Base-by-base conservation (phyloP, 306 rosid species). In the Calophaca sinica region DNA sequence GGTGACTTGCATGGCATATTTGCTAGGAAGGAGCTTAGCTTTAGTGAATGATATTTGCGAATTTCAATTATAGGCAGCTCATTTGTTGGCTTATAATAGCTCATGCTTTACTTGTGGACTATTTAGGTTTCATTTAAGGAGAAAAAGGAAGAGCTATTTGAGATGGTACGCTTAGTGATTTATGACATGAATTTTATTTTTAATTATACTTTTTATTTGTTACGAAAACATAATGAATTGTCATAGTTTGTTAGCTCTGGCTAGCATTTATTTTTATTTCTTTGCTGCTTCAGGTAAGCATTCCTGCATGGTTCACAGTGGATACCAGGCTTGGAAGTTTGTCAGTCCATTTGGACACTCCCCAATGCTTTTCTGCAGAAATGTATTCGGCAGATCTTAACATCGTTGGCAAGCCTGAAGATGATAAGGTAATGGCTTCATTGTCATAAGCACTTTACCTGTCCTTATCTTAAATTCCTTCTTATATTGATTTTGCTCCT, bases 241-340 rank as follows among this genome's bases (percentile, higher is more conserved):
- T 55, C 29, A 61, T 73, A 50, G 35, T 74, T 81, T 57, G 62
- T 80, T 51, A 63, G 68, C 66, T 53, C 28, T 41, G 62, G 72
- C 80, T 32, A 64, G 58, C 45, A 65, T 83, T 78, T 62, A 49
- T 75, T 75, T 69, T 75, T 78, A 64, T 63, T 79, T 32, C 15
- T 62, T 71, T 66, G 64, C 60, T 85, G 75, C 79, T 84, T 80
- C 91, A 96, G 99, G 98, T 96, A 68, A 96, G 98, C 79, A 92
- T 96, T 85, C 97, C 97, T 7, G 86, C 97, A 45, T 96, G 99
- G 99, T 92, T 96, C 84, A 89, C 99, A 2, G 98, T 96, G 82
- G 99, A 96, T 82, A 87, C 97, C 38, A 87, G 97, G 84, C 96
- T 96, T 71, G 99, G 99, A 83, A 87, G 96, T 82, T 90, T 96